phyloP scores from a whole-genome alignment of 805 yeast species.

The Suhomyces faveliae region DNA sequence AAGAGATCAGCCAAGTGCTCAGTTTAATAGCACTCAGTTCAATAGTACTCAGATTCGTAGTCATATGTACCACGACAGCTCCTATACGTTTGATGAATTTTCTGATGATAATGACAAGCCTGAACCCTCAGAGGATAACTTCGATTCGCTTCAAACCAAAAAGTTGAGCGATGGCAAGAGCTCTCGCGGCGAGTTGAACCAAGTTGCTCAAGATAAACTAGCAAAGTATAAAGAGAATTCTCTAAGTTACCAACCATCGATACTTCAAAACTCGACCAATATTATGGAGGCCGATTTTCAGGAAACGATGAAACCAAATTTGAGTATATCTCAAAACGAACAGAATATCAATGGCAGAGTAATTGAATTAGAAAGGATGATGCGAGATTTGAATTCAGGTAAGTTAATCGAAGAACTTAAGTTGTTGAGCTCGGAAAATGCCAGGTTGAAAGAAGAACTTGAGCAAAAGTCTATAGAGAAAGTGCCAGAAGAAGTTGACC shows the following conservation, averaged over 20 bases:
- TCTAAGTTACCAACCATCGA: constrained; percentile 11
- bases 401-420: constrained; percentile 11
- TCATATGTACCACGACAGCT: constrained; percentile 15
- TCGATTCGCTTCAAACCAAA: constrained; percentile 5
- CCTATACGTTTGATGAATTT: constrained; percentile 35
- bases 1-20: no score
- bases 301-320: background rate
- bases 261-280: constrained; percentile 10
- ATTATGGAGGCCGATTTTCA: constrained; percentile 5
- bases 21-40: background rate
- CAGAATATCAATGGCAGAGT: constrained; percentile 9
- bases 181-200: background rate
- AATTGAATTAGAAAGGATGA: constrained; percentile 14
- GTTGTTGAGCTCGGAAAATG: constrained; percentile 17
- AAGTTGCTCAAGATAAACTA: background rate
- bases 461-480: background rate
- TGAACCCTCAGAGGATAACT: background rate
- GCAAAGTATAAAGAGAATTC: constrained; percentile 4
- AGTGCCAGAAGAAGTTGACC: background rate
- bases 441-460: constrained; percentile 10
- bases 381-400: constrained; percentile 12
- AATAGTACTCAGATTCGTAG: background rate
- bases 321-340: background rate
- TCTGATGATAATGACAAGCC: constrained; percentile 14
- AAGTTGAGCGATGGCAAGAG: background rate